phyloP scores from a whole-genome alignment of 2,329 filamentous ascomycete genomes.

The Aspergillus candidus region DNA sequence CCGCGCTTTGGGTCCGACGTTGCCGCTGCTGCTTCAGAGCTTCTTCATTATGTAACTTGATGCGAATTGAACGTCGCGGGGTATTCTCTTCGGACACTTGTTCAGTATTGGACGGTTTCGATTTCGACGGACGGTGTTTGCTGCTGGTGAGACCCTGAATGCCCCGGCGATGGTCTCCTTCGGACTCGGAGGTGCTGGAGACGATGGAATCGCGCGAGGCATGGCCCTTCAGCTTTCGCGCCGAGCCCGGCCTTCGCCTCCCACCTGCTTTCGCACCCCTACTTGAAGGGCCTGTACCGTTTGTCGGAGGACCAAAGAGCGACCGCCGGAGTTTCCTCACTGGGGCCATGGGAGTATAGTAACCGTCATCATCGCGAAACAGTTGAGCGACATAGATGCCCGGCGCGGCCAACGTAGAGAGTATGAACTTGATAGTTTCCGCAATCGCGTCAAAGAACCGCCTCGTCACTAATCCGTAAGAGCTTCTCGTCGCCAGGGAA shows the following conservation, averaged over 20 bases:
- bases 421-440: constrained; percentile 68
- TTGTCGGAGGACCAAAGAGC: constrained; percentile 16
- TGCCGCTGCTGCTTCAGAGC: constrained; percentile 62
- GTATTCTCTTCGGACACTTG: constrained; percentile 54
- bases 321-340: constrained; percentile 54
- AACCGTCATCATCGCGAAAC: constrained; percentile 73
- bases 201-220: constrained; percentile 40
- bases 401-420: constrained; percentile 72
- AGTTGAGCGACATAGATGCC: constrained; percentile 75
- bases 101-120: constrained; percentile 22
- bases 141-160: constrained; percentile 17
- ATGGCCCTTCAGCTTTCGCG: constrained; percentile 27
- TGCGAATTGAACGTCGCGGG: constrained; percentile 76
- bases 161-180: constrained; percentile 36
- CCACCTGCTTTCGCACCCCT: constrained; percentile 21
- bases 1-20: constrained; percentile 27
- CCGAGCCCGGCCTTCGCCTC: constrained; percentile 24
- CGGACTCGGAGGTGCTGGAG: constrained; percentile 51
- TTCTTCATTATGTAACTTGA: constrained; percentile 79
- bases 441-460: constrained; percentile 67
- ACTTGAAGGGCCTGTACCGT: constrained; percentile 14
- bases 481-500: constrained; percentile 30
- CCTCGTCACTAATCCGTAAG: constrained; percentile 54
- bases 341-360: constrained; percentile 71
- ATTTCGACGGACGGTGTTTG: constrained; percentile 22